Evolutionary conservation across 805 yeast genomes (phyloP), one percentile per base, ranked within the genome.

Genomic region (Saturnispora besseyi): DNA sequence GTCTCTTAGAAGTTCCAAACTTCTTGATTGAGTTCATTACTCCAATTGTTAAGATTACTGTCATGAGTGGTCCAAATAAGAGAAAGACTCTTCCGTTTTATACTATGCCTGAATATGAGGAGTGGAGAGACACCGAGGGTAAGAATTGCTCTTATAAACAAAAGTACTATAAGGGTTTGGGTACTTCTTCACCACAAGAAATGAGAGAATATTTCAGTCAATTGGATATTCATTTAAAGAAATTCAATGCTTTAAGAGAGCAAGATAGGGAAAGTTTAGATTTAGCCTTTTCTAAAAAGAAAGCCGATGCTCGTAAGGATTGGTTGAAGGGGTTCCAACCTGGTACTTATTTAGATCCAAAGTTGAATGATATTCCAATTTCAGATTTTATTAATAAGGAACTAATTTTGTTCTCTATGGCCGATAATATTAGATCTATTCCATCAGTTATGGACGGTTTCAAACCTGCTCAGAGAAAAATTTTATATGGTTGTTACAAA

Each of bases 131-230:
- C 46, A 77, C 77, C 4, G 95, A 86, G 59, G 93, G 96, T 36
- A 67, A 69, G 30, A 73, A 68, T 8, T 81, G 80, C 59, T 77
- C 89, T 10, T 93, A 96, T 93, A 79, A 84, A 44, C 95, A 87
- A 59, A 93, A 93, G 76, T 93, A 93, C 72, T 93, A 88, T 72
- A 93, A 93, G 75, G 99, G 99, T 79, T 77, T 93, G 75, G 99
- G 99, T 80, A 89, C 99, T 4, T 91, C 98, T 1, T 76, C 82
- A 1, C 79, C 81, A 28, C 76, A 71, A 33, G 99, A 93, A 67
- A 87, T 86, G 53, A 79, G 93, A 57, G 93, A 87, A 62, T 93
- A 93, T 62, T 93, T 93, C 65, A 72, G 87, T 40, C 84, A 85
- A 54, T 73, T 93, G 31, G 96, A 86, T 57, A 81, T 74, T 55